Evolutionary conservation across 2,329 filamentous ascomycete genomes (phyloP).

Genomic region (Ophiostoma piceae): DNA sequence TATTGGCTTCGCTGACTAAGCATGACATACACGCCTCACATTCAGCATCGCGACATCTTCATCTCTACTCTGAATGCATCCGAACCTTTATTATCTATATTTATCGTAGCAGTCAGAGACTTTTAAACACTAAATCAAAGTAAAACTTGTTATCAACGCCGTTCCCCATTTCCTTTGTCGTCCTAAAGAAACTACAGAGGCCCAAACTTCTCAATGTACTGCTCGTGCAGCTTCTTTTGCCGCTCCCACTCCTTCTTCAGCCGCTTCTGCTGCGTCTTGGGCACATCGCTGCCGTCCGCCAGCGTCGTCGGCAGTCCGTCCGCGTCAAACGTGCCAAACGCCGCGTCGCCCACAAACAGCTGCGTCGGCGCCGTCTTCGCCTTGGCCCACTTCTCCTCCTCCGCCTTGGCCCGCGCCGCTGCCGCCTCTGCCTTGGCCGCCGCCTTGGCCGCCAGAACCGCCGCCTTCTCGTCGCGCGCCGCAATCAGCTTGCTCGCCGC

Average conservation of each 20-base stretch:
- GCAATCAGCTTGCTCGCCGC: conserved; percentile 51
- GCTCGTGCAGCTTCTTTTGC: conserved; percentile 63
- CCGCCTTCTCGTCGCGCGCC: conserved; percentile 50
- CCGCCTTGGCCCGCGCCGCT: conserved; percentile 37
- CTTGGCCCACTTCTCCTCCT: conserved; percentile 29
- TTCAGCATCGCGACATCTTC: not conserved
- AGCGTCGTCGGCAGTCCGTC: conserved; percentile 60
- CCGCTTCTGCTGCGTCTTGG: conserved; percentile 61
- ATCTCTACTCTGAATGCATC: not conserved
- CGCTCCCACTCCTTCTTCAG: conserved; percentile 65
- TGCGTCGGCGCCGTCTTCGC: conserved; percentile 32
- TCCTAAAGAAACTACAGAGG: not conserved
- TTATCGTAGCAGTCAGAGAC: not conserved
- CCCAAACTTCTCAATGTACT: conserved; percentile 36
- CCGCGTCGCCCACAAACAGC: conserved; percentile 38
- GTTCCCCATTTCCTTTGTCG: not conserved
- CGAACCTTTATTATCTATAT: not conserved
- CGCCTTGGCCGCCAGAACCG: conserved; percentile 48
- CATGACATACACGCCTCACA: too few species aligned
- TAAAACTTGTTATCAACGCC: not conserved
- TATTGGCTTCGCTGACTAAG: not conserved
- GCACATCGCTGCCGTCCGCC: conserved; percentile 57
- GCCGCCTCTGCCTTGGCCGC: conserved; percentile 40
- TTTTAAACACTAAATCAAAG: not conserved
- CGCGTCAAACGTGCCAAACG: conserved; percentile 61